Evolutionary conservation across 2,329 filamentous ascomycete species (phyloP).

Genomic region (Mycosphaerella arachidis): DNA sequence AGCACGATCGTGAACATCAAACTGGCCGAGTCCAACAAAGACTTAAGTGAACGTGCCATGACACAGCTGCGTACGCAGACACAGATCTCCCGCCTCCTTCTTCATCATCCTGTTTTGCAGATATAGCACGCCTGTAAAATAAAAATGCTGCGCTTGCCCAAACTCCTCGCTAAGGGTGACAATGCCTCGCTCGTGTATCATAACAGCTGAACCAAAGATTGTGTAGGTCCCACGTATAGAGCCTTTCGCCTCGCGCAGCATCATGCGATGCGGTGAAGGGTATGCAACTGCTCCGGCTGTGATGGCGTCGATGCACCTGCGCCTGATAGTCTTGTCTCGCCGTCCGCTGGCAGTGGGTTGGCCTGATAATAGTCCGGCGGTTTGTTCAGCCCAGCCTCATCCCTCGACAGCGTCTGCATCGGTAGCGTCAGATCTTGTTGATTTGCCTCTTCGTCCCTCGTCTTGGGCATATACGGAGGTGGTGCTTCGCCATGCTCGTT

Average conservation of each 20-base stretch:
- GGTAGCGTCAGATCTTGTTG: constrained; percentile 32
- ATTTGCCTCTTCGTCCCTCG: constrained; percentile 18
- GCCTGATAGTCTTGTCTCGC: neutral
- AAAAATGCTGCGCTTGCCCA: neutral
- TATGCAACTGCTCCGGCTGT: neutral
- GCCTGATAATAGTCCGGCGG: constrained; percentile 40
- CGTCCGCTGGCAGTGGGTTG: constrained; percentile 1
- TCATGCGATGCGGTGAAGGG: neutral
- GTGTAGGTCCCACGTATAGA: neutral
- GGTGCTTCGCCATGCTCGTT: constrained; percentile 62
- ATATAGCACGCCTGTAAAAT: neutral
- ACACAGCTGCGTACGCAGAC: too few relatives aligned
- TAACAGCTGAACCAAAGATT: neutral
- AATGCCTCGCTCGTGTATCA: neutral
- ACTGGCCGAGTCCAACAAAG: too few relatives aligned
- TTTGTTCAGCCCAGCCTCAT: constrained; percentile 33
- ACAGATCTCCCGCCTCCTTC: neutral
- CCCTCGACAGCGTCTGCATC: constrained; percentile 36
- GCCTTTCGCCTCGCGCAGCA: neutral
- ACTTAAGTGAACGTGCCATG: too few relatives aligned
- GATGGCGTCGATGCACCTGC: neutral
- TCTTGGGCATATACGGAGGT: constrained; percentile 53
- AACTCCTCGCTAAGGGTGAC: neutral
- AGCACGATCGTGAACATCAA: too few relatives aligned
- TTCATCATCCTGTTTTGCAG: neutral